These are phyloP conservation scores for Vaccinium myrtillus DNA, from an alignment of 148 eudicot genomes.

Conservation along the genomic window DNA sequence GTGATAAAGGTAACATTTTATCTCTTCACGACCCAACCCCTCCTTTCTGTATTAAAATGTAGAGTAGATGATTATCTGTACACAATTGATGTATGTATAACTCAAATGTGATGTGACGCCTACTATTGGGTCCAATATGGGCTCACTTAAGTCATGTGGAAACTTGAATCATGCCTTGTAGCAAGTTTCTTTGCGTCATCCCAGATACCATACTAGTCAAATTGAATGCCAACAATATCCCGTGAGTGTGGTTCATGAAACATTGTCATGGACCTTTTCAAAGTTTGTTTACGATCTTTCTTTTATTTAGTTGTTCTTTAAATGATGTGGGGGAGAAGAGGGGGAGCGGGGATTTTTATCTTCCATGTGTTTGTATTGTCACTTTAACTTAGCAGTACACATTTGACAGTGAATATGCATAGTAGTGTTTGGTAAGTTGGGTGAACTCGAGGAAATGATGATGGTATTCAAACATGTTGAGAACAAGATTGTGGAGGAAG, in stretches of 20 bases:
- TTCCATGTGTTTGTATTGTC: neutral
- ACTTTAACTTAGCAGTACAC: neutral
- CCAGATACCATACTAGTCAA: neutral
- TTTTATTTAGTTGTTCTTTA: neutral
- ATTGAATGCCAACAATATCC: neutral
- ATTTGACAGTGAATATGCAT: neutral
- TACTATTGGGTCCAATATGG: neutral
- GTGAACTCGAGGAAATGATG: neutral
- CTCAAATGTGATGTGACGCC: neutral
- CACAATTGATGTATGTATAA: neutral
- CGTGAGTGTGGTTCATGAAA: neutral
- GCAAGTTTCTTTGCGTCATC: neutral
- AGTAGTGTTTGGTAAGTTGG: neutral
- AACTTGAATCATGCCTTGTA: neutral
- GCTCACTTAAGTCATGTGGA: neutral
- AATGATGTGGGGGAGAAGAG: neutral
- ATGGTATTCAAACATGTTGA: neutral
- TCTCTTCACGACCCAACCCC: neutral
- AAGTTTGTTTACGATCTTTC: neutral
- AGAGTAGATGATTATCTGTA: neutral
- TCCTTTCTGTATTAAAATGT: neutral
- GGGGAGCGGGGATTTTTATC: too few species aligned
- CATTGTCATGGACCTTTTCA: neutral
- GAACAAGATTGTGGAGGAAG: neutral
- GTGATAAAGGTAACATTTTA: slow-evolving; percentile 66